phyloP scores from a whole-genome alignment of 148 eudicot species.

The Vaccinium corymbosum region DNA sequence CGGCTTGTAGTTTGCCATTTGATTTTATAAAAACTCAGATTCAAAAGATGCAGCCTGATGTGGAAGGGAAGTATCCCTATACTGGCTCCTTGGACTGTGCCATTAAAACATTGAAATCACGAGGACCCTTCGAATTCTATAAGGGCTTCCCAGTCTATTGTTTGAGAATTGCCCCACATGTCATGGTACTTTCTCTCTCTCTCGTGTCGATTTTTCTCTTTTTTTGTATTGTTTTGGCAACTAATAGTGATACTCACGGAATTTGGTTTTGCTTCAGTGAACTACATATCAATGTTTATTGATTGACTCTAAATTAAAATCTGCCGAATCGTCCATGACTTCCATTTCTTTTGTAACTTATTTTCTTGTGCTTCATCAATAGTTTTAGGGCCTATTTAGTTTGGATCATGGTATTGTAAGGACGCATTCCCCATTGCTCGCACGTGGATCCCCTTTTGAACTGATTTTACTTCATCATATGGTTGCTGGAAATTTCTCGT shows the following conservation, averaged over 20 bases:
- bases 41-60: conserved; percentile 60
- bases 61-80: conserved; percentile 41
- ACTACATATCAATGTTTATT: not conserved
- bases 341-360: not conserved
- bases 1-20: conserved; percentile 57
- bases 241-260: not conserved
- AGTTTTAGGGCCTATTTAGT: not conserved
- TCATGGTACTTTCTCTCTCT: conserved; percentile 35
- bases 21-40: conserved; percentile 47
- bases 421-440: not conserved
- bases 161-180: conserved; percentile 48
- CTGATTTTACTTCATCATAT: not conserved
- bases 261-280: not conserved
- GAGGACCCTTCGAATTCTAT: conserved; percentile 49
- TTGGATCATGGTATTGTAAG: not conserved
- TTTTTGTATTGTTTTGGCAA: too few relatives aligned
- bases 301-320: not conserved
- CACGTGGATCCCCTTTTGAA: not conserved
- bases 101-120: conserved; percentile 38
- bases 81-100: conserved; percentile 51
- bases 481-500: not conserved
- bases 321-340: not conserved
- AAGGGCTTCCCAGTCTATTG: conserved; percentile 50
- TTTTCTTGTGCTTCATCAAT: not conserved
- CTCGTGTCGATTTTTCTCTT: not conserved